Base-by-base conservation (phyloP, 108 stramenopile genomes). In the Nannochloropsis granulata region DNA sequence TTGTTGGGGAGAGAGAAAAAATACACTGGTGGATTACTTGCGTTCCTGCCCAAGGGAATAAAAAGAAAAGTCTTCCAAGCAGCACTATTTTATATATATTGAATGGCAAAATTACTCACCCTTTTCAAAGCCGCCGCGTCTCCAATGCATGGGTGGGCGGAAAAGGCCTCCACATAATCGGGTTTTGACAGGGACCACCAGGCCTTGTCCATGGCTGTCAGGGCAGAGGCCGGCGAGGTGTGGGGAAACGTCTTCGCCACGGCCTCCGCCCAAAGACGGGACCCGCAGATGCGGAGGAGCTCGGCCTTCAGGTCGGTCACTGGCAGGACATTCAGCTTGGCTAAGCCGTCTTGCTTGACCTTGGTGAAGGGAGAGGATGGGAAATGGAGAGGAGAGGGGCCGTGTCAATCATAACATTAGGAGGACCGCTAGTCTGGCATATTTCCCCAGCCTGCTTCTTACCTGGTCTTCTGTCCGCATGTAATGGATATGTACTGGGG, bases 131-230 rank as follows among this genome's bases (percentile, higher is more conserved):
- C 86, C 78, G 86, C 23, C 81, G 44, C 84, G 84, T 89, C 88
- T 13, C 88, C 88, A 85, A 89, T 89, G 0, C 83, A 43, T 16
- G 88, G 88, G 24, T 89, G 88, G 13, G 88, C 88, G 42, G 87
- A 85, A 25, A 89, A 25, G 19, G 88, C 88, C 45, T 88, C 88
- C 12, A 88, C 43, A 25, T 85, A 88, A 42, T 89, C 88, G 24
- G 82, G 24, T 78, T 21, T 25, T 2, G 24, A 24, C 8, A 26
- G 25, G 21, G 82, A 25, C 82, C 82, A 83, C 82, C 82, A 83
- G 14, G 45, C 24, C 45, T 14, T 45, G 45, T 83, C 25, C 44
- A 45, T 25, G 8, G 71, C 24, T 78, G 44, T 45, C 44, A 83
- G 24, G 25, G 44, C 14, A 44, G 44, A 78, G 8, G 44, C 82